Base-by-base conservation (phyloP, 768 basidiomycete species). In the Candolleomyces eurysporus region DNA sequence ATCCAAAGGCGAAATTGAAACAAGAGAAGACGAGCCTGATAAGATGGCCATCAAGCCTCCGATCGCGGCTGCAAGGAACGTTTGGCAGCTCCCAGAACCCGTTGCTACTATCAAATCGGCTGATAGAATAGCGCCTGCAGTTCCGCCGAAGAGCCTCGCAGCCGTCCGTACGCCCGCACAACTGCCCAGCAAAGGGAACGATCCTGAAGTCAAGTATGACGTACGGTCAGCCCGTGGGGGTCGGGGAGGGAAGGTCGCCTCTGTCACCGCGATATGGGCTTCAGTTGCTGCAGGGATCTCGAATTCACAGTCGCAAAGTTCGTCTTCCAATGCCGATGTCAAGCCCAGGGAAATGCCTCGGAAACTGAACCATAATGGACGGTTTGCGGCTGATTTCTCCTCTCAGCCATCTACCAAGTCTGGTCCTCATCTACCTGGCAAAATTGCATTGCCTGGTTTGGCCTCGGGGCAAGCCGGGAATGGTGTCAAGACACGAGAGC, bases 201-300 rank as follows among this genome's bases (percentile, higher is more conserved):
- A 85, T 62, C 76, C 82, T 0, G 87, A 85, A 56, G 80, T 78
- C 21, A 88, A 85, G 61, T 91, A 92, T 67, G 85, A 92, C 67
- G 72, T 91, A 26, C 84, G 87, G 13, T 92, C 90, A 42, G 90
- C 90, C 4, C 81, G 91, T 21, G 90, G 92, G 4, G 91, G 92
- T 2, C 76, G 82, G 48, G 91, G 92, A 2, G 92, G 91, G 13
- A 81, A 82, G 57, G 91, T 92, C 16, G 79, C 89, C 3, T 78
- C 90, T 4, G 89, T 91, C 0, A 85, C 89, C 0, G 83, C 90
- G 2, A 75, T 93, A 22, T 93, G 91, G 90, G 84, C 88, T 3
- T 75, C 84, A 40, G 84, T 79, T n/a, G 78, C 77, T 7, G 65
- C 72, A 14, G 60, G 63, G 1, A 63, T 57, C 56, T 53, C 52